phyloP scores from a whole-genome alignment of 2,329 filamentous ascomycete genomes.

The Cladosporium sphaerospermum region DNA sequence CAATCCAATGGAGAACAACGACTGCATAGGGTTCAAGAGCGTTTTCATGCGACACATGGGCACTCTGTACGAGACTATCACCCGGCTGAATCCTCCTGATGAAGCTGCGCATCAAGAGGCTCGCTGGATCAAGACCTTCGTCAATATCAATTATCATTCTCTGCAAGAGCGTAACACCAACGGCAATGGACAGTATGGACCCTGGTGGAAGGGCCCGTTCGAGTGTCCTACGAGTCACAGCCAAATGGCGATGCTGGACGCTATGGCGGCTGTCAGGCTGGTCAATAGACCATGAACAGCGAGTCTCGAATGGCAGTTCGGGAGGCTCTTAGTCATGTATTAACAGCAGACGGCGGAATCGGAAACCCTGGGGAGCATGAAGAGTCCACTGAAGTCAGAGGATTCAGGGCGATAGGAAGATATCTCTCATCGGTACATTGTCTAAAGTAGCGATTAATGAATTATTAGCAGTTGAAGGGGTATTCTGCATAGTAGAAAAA shows the following conservation, averaged over 20 bases:
- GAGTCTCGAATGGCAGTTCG: too few relatives aligned
- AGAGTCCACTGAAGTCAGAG: too few relatives aligned
- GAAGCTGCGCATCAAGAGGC: constrained; percentile 12
- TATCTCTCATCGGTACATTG: too few relatives aligned
- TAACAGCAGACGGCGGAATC: too few relatives aligned
- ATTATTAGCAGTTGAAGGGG: too few relatives aligned
- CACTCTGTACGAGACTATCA: constrained; percentile 18
- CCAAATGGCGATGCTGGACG: constrained; percentile 26
- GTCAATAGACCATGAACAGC: constrained; percentile 14
- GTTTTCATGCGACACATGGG: constrained; percentile 23
- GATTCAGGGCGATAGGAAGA: too few relatives aligned
- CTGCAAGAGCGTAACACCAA: constrained; percentile 22
- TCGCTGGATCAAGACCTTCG: constrained; percentile 17
- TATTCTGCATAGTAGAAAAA: too few relatives aligned
- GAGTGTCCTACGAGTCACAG: constrained; percentile 23
- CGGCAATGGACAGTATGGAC: constrained; percentile 25
- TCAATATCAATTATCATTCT: constrained; percentile 21
- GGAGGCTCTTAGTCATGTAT: too few relatives aligned
- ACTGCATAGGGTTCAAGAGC: constrained; percentile 26
- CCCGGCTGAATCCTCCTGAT: constrained; percentile 2
- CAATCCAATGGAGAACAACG: constrained; percentile 21
- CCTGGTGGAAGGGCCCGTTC: constrained; percentile 27
- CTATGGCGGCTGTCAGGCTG: constrained; percentile 24
- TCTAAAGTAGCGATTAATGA: too few relatives aligned
- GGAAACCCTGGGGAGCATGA: too few relatives aligned